Conservation (phyloP, 2,329 filamentous ascomycete genomes). For the Venturia carpophila region DNA sequence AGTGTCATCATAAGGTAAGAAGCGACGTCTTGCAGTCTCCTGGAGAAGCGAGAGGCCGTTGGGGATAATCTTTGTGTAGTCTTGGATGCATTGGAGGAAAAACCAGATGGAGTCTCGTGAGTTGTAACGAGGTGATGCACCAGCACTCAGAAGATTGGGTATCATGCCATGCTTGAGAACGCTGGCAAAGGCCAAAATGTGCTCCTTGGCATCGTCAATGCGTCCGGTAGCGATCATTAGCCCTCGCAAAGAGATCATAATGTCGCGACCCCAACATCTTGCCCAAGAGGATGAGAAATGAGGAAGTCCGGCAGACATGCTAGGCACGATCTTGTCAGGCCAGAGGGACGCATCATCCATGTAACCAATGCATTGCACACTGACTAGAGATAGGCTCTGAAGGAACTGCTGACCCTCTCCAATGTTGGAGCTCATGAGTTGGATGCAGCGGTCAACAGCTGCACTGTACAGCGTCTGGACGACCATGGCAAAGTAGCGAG, state of each 20-base stretch:
- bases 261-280: slow-evolving; percentile 92
- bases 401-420: slow-evolving; percentile 80
- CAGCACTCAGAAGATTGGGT: slow-evolving; percentile 82
- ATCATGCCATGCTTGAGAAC: slow-evolving; percentile 98
- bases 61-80: slow-evolving; percentile 77
- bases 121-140: slow-evolving; percentile 84
- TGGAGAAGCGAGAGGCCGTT: slow-evolving; percentile 66
- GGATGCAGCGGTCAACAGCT: slow-evolving; percentile 68
- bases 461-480: slow-evolving; percentile 82
- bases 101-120: slow-evolving; percentile 97
- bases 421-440: slow-evolving; percentile 70
- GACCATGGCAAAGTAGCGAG: slow-evolving; percentile 86
- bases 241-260: slow-evolving; percentile 90
- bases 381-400: slow-evolving; percentile 82
- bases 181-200: slow-evolving; percentile 89
- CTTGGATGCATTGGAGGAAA: slow-evolving; percentile 91
- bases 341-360: slow-evolving; percentile 88
- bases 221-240: slow-evolving; percentile 86
- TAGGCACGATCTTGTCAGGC: slow-evolving; percentile 75
- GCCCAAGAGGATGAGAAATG: slow-evolving; percentile 95
- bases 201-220: slow-evolving; percentile 81
- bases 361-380: slow-evolving; percentile 79
- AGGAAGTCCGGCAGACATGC: slow-evolving; percentile 82
- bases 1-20: slow-evolving; percentile 90
- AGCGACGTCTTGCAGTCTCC: slow-evolving; percentile 71